phyloP scores from a whole-genome alignment of 83 land plant genomes.

The Picea abies region DNA sequence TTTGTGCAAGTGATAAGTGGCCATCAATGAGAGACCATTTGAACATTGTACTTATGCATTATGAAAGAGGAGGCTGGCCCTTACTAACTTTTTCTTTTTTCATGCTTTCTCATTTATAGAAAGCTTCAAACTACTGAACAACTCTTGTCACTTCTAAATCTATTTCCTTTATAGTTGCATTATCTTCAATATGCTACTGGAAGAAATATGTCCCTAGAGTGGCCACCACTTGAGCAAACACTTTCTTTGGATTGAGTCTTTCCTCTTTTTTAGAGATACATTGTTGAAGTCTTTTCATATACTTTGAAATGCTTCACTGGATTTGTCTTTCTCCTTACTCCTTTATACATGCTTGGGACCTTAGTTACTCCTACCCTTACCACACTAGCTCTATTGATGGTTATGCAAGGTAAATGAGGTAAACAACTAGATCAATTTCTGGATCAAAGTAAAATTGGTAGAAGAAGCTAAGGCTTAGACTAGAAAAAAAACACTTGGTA shows the following conservation, averaged over 20 bases:
- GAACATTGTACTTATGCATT: constrained; percentile 80
- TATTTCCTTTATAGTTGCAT: constrained; percentile 87
- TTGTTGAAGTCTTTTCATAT: too few relatives aligned
- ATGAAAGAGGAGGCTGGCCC: constrained; percentile 98
- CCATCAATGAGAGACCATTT: constrained; percentile 62
- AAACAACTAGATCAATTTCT: too few relatives aligned
- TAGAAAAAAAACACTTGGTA: too few relatives aligned
- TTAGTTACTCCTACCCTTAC: too few relatives aligned
- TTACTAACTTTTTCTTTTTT: constrained; percentile 78
- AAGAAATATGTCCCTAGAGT: constrained; percentile 83
- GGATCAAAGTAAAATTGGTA: too few relatives aligned
- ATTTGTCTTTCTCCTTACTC: too few relatives aligned
- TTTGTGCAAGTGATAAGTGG: constrained; percentile 83
- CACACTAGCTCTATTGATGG: too few relatives aligned
- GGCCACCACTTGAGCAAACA: constrained; percentile 90
- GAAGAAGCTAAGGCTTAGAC: too few relatives aligned
- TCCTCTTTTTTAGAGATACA: too few relatives aligned
- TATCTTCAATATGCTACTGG: constrained; percentile 91
- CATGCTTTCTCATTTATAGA: constrained; percentile 75
- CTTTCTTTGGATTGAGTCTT: constrained; percentile 76
- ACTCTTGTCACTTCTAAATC: constrained; percentile 84
- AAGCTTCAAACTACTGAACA: constrained; percentile 79
- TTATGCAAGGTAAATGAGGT: too few relatives aligned
- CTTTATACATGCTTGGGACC: too few relatives aligned
- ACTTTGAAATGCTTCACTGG: too few relatives aligned